Percentiles rank a stretch among this genome's conserved stretches.
phyloP scores from a whole-genome alignment of 805 yeast species.

The Blastobotrys parvus region DNA sequence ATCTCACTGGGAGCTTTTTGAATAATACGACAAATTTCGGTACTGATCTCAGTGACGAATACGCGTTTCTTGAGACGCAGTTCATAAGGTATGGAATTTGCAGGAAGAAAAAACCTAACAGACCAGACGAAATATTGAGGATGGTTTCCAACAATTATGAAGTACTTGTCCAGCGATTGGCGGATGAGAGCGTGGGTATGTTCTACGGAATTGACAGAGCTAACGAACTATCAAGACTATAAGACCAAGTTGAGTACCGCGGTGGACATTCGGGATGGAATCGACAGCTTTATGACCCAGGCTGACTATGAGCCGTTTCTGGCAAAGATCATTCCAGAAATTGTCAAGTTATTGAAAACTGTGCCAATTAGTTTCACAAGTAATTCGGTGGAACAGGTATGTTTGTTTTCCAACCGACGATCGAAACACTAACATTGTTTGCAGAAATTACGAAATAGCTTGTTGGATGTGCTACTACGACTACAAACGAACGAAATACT shows the following conservation, averaged over 20 bases:
- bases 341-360: constrained; percentile 50
- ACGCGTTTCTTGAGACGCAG: too few species aligned
- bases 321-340: constrained; percentile 58
- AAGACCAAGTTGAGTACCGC: constrained; percentile 58
- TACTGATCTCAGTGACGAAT: too few species aligned
- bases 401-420: not conserved
- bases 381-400: constrained; percentile 49
- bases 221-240: constrained; percentile 34
- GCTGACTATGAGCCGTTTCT: constrained; percentile 76
- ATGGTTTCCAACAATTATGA: constrained; percentile 35
- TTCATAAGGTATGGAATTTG: too few species aligned
- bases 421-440: not conserved
- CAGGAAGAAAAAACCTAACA: too few species aligned
- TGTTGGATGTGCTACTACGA: constrained; percentile 73
- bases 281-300: constrained; percentile 74
- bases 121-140: too few species aligned
- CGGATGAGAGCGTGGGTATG: constrained; percentile 35
- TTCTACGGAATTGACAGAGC: not conserved
- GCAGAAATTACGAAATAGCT: constrained; percentile 51
- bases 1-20: too few species aligned
- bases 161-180: constrained; percentile 54
- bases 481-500: constrained; percentile 76
- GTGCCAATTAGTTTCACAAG: constrained; percentile 68
- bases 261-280: constrained; percentile 77
- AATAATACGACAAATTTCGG: too few species aligned